Evolutionary conservation across 768 basidiomycete species (phyloP).

Genomic region (Auricularia heimuer): DNA sequence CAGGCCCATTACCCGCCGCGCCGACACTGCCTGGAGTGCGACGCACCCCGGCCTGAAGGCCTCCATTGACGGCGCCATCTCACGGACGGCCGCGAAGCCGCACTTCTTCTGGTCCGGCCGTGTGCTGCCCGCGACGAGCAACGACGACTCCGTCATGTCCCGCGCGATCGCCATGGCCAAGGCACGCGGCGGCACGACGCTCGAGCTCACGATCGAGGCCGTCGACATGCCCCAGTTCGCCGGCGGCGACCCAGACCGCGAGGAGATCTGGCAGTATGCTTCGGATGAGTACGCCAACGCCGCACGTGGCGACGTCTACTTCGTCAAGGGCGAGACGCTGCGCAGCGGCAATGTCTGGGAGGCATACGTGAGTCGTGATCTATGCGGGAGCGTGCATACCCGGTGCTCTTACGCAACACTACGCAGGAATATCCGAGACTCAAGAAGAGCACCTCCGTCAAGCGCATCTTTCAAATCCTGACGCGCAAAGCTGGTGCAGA

Average conservation of each 20-base stretch:
- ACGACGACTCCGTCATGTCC: not conserved
- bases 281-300: not conserved
- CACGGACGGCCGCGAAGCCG: not conserved
- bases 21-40: not conserved
- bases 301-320: not conserved
- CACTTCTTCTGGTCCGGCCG: conserved; percentile 1
- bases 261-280: not conserved
- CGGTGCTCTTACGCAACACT: too few relatives aligned
- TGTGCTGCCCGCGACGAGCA: not conserved
- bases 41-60: not conserved
- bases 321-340: not conserved
- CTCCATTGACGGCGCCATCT: not conserved
- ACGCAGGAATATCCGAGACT: not conserved
- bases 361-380: not conserved
- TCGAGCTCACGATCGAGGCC: not conserved
- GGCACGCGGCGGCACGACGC: not conserved
- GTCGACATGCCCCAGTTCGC: not conserved
- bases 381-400: too few relatives aligned
- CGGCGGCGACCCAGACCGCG: not conserved
- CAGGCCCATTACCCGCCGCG: not conserved
- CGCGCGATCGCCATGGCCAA: not conserved
- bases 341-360: not conserved
- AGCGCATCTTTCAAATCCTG: not conserved
- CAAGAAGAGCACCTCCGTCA: not conserved
- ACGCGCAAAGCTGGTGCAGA: not conserved